These are phyloP conservation scores for Tuber brumale DNA, from an alignment of 495 filamentous ascomycete genomes.

Conservation along the genomic window DNA sequence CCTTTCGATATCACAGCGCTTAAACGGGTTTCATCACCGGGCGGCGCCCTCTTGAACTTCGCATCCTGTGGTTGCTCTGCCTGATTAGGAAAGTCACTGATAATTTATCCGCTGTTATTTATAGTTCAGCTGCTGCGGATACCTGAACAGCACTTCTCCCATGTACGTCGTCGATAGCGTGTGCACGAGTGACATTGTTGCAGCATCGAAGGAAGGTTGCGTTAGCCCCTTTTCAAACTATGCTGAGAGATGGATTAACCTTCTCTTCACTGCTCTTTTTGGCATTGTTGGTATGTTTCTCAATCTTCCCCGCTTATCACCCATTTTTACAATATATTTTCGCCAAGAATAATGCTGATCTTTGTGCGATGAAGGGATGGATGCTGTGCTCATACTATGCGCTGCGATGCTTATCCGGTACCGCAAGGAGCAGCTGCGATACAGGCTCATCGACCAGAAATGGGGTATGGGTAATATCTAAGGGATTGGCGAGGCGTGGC, in stretches of 20 bases:
- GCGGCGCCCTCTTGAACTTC: not conserved
- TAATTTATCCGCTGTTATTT: not conserved
- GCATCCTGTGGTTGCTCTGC: conserved; percentile 13
- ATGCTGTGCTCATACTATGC: conserved; percentile 56
- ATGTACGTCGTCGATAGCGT: conserved; percentile 56
- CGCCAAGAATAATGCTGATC: not conserved
- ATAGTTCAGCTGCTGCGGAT: conserved; percentile 71
- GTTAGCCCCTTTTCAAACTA: conserved; percentile 56
- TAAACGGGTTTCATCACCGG: conserved; percentile 6
- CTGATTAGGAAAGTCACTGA: not conserved
- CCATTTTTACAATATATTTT: not conserved
- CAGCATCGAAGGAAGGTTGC: conserved; percentile 61
- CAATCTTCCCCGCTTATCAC: not conserved
- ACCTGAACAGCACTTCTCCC: conserved; percentile 58
- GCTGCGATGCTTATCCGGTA: conserved; percentile 65
- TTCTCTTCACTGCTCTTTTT: conserved; percentile 68
- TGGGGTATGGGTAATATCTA: conserved; percentile 47
- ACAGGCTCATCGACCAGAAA: conserved; percentile 68
- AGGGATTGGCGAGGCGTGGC: not conserved
- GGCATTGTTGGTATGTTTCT: conserved; percentile 57
- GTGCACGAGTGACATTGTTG: conserved; percentile 57
- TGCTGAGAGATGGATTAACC: conserved; percentile 60
- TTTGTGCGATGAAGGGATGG: conserved; percentile 46
- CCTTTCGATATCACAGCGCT: not conserved
- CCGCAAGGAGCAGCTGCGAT: conserved; percentile 63